Evolutionary conservation across 345 rosid genomes (phyloP).

Genomic region (Clarkia xantiana): DNA sequence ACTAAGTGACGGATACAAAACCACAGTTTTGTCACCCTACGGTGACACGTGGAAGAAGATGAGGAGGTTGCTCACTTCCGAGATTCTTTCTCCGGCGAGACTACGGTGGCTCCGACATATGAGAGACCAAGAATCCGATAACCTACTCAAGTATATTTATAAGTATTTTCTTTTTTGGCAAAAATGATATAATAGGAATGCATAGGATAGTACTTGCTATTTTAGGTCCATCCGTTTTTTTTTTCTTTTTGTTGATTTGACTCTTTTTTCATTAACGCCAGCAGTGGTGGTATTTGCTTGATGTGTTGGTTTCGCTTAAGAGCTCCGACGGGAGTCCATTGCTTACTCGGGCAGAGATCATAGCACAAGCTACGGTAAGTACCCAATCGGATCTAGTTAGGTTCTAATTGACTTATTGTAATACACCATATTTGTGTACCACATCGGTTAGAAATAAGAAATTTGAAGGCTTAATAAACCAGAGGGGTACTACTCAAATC

Average conservation of each 20-base stretch:
- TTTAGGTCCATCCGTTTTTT: too few species aligned
- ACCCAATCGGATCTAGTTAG: background rate
- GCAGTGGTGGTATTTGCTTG: conserved; percentile 22
- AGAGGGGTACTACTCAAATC: too few species aligned
- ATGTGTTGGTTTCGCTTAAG: conserved; percentile 23
- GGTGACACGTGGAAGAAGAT: conserved; percentile 11
- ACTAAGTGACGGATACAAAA: conserved; percentile 13
- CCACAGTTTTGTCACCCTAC: background rate
- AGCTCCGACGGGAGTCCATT: conserved; percentile 19
- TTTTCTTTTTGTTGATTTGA: too few species aligned
- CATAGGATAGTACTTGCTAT: too few species aligned
- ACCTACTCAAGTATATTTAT: conserved; percentile 11
- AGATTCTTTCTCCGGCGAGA: conserved; percentile 7
- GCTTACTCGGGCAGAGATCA: conserved; percentile 29
- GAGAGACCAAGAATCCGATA: conserved; percentile 16
- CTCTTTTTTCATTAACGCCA: too few species aligned
- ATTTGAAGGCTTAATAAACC: too few species aligned
- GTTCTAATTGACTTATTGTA: too few species aligned
- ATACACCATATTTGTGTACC: too few species aligned
- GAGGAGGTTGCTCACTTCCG: conserved; percentile 12
- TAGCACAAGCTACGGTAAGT: conserved; percentile 24
- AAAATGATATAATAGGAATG: too few species aligned
- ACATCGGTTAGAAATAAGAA: too few species aligned
- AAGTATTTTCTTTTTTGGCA: background rate
- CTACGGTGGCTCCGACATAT: conserved; percentile 3